A percentile compares a stretch with the other conserved stretches of the same genome.
Conservation (phyloP, 2,329 filamentous ascomycete genomes). For the Bipolaris oryzae region DNA sequence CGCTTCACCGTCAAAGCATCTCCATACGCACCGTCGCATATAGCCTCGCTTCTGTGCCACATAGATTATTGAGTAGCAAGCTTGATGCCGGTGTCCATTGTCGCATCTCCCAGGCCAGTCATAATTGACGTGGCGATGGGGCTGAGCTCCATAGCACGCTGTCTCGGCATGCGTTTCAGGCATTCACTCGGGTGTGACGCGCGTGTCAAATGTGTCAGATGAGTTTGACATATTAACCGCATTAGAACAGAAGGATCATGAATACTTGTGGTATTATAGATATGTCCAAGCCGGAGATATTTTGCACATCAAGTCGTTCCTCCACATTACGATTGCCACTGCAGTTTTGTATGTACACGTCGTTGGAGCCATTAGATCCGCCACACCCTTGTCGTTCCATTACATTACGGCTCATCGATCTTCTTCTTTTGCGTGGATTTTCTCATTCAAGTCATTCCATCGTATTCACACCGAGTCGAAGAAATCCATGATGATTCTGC, state of each 20-base stretch:
- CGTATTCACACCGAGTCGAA: conserved; percentile 40
- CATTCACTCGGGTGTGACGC: conserved; percentile 3
- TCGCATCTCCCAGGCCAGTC: background rate
- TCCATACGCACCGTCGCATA: background rate
- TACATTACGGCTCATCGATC: background rate
- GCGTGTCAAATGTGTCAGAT: conserved; percentile 6
- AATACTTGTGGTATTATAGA: background rate
- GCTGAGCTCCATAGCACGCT: no score
- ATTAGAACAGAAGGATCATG: background rate
- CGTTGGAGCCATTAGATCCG: no score
- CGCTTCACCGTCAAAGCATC: background rate
- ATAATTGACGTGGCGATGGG: background rate
- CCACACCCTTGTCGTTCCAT: background rate
- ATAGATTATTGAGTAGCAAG: background rate
- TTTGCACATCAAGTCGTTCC: background rate
- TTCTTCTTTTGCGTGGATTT: background rate
- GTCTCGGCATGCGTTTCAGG: conserved; percentile 13
- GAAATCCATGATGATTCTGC: conserved; percentile 54
- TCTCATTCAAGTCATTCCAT: no score
- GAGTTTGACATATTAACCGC: conserved; percentile 5
- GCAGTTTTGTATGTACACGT: no score
- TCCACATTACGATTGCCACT: background rate
- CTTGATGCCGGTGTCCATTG: background rate
- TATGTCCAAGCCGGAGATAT: background rate
- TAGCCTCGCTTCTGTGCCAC: background rate